These are phyloP conservation scores for Beauveria sp. DNA, from an alignment of 2,329 filamentous ascomycete genomes.

Conservation along the genomic window DNA sequence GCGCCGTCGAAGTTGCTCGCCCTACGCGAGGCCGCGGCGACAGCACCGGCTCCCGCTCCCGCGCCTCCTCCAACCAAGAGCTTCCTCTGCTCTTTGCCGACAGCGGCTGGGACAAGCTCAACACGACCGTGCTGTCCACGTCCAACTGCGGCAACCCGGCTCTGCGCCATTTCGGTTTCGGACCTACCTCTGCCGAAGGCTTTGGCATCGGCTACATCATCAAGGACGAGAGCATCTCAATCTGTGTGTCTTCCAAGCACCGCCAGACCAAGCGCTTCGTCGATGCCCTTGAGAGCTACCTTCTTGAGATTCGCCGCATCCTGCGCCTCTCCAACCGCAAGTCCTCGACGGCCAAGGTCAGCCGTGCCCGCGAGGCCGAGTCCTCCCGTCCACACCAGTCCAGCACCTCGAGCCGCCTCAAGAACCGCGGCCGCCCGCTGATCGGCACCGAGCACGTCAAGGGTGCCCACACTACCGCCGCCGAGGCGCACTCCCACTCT, in stretches of 20 bases:
- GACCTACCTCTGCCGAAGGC: constrained; percentile 85
- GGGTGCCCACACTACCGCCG: constrained; percentile 33
- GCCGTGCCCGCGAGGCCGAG: constrained; percentile 49
- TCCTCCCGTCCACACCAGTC: constrained; percentile 24
- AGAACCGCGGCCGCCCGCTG: constrained; percentile 68
- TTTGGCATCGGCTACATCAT: constrained; percentile 99
- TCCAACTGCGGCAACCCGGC: constrained; percentile 98
- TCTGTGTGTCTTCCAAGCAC: constrained; percentile 91
- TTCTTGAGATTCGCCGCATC: constrained; percentile 82
- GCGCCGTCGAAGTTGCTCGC: constrained; percentile 24
- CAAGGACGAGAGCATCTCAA: constrained; percentile 64
- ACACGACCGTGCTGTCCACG: constrained; percentile 88
- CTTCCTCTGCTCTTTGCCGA: constrained; percentile 83
- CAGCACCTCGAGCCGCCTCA: constrained; percentile 39
- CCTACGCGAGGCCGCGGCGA: constrained; percentile 42
- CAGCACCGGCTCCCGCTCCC: constrained; percentile 44
- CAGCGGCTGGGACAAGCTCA: constrained; percentile 86
- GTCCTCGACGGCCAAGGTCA: constrained; percentile 35
- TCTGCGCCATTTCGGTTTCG: constrained; percentile 92
- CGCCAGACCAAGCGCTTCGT: constrained; percentile 86
- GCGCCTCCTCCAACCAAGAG: constrained; percentile 30
- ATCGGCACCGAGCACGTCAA: constrained; percentile 44
- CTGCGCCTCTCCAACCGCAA: constrained; percentile 58
- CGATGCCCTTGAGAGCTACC: constrained; percentile 81
- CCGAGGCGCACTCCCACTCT: constrained; percentile 37